Conservation (phyloP, 192 early-diverging fungal genomes). For the Coemansia sp. region DNA sequence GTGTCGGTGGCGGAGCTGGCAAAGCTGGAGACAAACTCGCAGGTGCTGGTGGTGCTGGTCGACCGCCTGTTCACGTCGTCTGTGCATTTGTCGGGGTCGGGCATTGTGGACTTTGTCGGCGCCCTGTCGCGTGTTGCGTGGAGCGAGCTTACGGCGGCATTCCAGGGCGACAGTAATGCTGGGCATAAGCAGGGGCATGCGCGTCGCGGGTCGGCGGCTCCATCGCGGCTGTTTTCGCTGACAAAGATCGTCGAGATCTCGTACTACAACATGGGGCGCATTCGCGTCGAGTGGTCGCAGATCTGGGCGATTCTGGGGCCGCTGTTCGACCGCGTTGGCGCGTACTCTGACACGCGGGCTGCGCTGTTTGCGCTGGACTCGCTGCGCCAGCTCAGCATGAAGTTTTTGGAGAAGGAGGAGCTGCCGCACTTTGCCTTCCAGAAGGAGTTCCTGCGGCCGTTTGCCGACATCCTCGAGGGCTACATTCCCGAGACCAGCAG, state of each 20-base stretch:
- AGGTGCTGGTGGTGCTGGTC: constrained; percentile 73
- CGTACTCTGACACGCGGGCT: constrained; percentile 78
- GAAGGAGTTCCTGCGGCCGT: constrained; percentile 90
- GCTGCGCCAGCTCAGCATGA: constrained; percentile 87
- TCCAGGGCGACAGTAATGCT: constrained; percentile 1
- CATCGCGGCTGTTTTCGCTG: constrained; percentile 85
- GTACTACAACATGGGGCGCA: constrained; percentile 96
- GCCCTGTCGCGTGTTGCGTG: constrained; percentile 82
- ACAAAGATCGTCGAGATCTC: constrained; percentile 95
- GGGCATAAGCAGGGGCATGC: not conserved
- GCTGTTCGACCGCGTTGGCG: constrained; percentile 86
- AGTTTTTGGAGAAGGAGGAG: constrained; percentile 95
- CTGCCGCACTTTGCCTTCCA: constrained; percentile 91
- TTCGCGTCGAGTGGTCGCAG: constrained; percentile 93
- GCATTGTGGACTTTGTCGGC: constrained; percentile 87
- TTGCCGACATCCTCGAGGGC: constrained; percentile 77
- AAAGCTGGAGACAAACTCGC: constrained; percentile 63
- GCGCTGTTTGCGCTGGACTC: constrained; percentile 90
- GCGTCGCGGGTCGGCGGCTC: constrained; percentile 11
- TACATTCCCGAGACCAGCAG: constrained; percentile 60
- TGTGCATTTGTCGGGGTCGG: constrained; percentile 71
- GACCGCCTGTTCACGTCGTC: constrained; percentile 86
- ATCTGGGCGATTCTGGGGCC: constrained; percentile 82
- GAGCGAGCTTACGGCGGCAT: constrained; percentile 70
- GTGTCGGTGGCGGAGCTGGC: constrained; percentile 66